Evolutionary conservation across 2,329 filamentous ascomycete genomes (phyloP).

Genomic region (Gnomoniopsis sp.): DNA sequence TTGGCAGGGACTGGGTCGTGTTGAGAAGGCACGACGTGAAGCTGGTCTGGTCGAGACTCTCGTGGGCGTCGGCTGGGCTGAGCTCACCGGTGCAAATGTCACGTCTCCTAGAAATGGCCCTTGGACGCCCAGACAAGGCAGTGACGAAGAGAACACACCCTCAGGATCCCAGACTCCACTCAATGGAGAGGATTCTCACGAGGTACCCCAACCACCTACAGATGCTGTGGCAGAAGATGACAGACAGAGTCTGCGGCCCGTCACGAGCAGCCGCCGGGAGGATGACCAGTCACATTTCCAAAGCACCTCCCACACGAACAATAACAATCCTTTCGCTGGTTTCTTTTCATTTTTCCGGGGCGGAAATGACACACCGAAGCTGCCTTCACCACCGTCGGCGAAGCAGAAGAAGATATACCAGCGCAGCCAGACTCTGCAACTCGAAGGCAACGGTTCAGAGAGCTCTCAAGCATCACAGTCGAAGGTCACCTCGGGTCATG

Average conservation of each 20-base stretch:
- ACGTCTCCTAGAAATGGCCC: conserved; percentile 41
- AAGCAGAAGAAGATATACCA: conserved; percentile 71
- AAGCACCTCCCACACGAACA: conserved; percentile 33
- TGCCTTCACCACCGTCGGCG: conserved; percentile 41
- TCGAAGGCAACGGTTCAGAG: conserved; percentile 34
- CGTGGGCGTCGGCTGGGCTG: conserved; percentile 91
- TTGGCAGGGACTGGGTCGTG: conserved; percentile 89
- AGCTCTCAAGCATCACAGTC: conserved; percentile 33
- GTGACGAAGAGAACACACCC: conserved; percentile 11
- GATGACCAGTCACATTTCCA: conserved; percentile 22
- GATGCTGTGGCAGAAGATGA: conserved; percentile 68
- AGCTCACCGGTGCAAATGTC: conserved; percentile 73
- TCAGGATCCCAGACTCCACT: conserved; percentile 33
- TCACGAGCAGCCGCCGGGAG: conserved; percentile 32
- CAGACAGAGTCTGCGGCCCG: conserved; percentile 50
- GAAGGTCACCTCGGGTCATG: conserved; percentile 48
- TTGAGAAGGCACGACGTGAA: conserved; percentile 90
- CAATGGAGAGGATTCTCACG: conserved; percentile 36
- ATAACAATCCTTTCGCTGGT: conserved; percentile 52
- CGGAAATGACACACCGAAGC: conserved; percentile 48
- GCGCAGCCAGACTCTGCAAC: conserved; percentile 69
- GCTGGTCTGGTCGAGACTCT: conserved; percentile 91
- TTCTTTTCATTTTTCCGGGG: conserved; percentile 72
- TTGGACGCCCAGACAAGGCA: conserved; percentile 37
- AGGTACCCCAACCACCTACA: conserved; percentile 68